Conservation (phyloP, 306 rosid species). For the Senna siamea region DNA sequence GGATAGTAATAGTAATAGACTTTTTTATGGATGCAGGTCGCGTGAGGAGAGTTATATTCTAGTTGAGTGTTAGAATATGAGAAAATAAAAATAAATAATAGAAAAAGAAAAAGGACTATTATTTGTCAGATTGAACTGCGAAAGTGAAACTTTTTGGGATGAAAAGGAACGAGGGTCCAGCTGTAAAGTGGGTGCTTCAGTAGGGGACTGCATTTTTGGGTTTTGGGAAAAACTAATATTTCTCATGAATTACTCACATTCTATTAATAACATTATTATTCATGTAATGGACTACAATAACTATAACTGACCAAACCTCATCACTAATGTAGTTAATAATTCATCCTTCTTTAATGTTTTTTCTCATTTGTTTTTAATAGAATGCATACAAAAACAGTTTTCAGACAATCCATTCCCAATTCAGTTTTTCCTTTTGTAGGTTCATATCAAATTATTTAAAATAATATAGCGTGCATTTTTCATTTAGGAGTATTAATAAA, state of each 20-base stretch:
- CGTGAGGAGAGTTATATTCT: background rate
- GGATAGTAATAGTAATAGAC: background rate
- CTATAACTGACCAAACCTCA: too few relatives aligned
- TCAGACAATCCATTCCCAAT: background rate
- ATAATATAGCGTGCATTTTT: too few relatives aligned
- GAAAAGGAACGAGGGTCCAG: background rate
- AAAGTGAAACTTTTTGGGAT: constrained; percentile 17
- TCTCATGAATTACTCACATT: too few relatives aligned
- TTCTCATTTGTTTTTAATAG: background rate
- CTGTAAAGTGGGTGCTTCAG: constrained; percentile 12
- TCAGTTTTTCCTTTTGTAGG: background rate
- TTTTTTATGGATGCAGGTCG: background rate
- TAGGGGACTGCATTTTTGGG: background rate
- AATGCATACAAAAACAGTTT: background rate
- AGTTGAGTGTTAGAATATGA: background rate
- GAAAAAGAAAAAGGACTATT: background rate
- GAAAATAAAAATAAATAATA: background rate
- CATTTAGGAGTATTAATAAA: too few relatives aligned
- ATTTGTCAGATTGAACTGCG: background rate
- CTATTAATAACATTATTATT: background rate
- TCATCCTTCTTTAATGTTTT: background rate
- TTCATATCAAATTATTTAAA: too few relatives aligned
- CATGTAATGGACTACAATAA: background rate
- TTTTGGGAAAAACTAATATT: background rate
- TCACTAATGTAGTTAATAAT: too few relatives aligned